These are phyloP conservation scores for Physcomitrellopsis africana DNA, from an alignment of 225 moss, liverwort and hornwort species.

Conservation along the genomic window DNA sequence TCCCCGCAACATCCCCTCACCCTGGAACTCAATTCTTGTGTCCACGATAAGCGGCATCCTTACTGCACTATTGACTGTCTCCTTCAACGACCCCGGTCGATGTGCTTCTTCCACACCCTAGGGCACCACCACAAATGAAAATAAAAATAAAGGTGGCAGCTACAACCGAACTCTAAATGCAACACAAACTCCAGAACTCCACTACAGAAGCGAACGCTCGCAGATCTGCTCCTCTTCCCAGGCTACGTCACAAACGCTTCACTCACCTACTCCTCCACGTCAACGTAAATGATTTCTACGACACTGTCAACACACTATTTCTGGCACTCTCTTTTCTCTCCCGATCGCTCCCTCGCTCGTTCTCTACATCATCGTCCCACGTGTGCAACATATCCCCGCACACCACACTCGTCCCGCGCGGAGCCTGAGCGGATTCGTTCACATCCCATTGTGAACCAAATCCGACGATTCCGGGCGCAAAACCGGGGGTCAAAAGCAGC, in stretches of 20 bases:
- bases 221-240: conserved; percentile 23
- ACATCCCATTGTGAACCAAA: conserved; percentile 10
- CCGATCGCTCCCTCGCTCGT: conserved; percentile 14
- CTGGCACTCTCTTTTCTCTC: conserved; percentile 18
- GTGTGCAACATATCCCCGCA: background rate
- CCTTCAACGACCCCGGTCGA: too few relatives aligned
- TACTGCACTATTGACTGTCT: too few relatives aligned
- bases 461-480: background rate
- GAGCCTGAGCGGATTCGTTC: background rate
- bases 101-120: too few relatives aligned
- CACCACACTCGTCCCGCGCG: conserved; percentile 29
- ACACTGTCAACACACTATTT: background rate
- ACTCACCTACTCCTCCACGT: background rate
- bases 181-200: background rate
- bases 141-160: too few relatives aligned
- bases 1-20: too few relatives aligned
- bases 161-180: background rate
- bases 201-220: background rate
- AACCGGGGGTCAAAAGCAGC: background rate
- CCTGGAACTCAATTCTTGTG: too few relatives aligned
- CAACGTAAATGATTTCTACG: background rate
- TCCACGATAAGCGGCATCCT: too few relatives aligned
- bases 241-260: background rate
- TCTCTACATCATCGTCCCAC: too few relatives aligned
- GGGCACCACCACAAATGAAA: too few relatives aligned